Percentiles rank a stretch among this genome's conserved stretches.
phyloP scores from a whole-genome alignment of 2,329 filamentous ascomycete genomes.

The Aspergillus costaricaensis region DNA sequence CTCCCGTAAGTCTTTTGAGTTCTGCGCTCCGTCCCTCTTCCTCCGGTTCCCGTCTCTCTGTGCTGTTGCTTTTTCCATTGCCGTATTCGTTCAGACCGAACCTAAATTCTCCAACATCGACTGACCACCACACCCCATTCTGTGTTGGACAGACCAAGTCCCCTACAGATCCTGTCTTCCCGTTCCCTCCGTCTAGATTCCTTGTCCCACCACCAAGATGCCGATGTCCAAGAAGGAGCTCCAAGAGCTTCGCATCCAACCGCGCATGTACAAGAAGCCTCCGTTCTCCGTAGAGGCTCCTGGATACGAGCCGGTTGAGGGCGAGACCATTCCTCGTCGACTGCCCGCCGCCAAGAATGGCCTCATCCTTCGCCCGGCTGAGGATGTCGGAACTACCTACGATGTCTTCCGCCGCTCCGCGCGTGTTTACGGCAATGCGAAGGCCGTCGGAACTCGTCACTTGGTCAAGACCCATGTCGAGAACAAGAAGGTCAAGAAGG shows the following conservation, averaged over 20 bases:
- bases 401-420: slow-evolving; percentile 74
- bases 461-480: slow-evolving; percentile 78
- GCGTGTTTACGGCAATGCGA: slow-evolving; percentile 61
- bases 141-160: slow-evolving; percentile 1
- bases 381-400: slow-evolving; percentile 74
- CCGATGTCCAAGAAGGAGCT: slow-evolving; percentile 33
- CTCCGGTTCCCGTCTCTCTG: slow-evolving; percentile 3
- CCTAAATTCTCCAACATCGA: background rate
- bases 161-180: slow-evolving; percentile 2
- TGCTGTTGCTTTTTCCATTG: background rate
- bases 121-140: background rate
- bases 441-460: slow-evolving; percentile 69
- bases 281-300: slow-evolving; percentile 75
- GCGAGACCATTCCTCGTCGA: slow-evolving; percentile 82
- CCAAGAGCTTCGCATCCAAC: slow-evolving; percentile 37
- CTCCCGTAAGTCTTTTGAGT: slow-evolving; percentile 10
- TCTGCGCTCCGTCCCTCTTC: background rate
- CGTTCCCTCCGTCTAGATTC: background rate
- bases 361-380: slow-evolving; percentile 65
- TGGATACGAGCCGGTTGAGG: slow-evolving; percentile 67
- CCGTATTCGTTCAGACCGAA: background rate
- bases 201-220: background rate
- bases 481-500: slow-evolving; percentile 86
- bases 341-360: slow-evolving; percentile 71
- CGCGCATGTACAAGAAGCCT: slow-evolving; percentile 64